Evolutionary conservation across 495 filamentous ascomycete species (phyloP), one percentile per base, ranked within the genome.

Genomic region (Hypoxylon lienhwacheense): DNA sequence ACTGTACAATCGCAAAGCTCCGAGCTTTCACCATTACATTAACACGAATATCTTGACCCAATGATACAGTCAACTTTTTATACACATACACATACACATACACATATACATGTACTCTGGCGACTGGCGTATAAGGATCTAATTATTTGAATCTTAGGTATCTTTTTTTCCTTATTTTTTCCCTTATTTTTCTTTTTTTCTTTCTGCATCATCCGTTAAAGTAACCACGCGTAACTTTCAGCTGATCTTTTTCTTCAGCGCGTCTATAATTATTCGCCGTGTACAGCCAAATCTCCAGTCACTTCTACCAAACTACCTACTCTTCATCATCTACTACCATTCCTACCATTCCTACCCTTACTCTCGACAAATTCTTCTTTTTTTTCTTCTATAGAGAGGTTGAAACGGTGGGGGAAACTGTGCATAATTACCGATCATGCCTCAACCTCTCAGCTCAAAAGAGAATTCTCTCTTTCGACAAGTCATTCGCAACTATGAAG

Each of bases 401-500:
- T 41, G 22, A 34, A 31, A 53, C 49, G 42, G 52, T 14, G 58
- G 52, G 41, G 52, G 52, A 55, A n/a, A 37, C 37, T 35, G 11
- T 36, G 32, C 32, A 41, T 28, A 10, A 45, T 47, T 24, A 45
- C 34, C 65, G 33, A 61, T 68, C 68, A 91, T 91, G 85, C 85
- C 85, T 65, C 90, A 95, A 78, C 82, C 80, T 73, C 80, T 97
- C 68, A 84, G 76, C 67, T 82, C 89, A 67, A 97, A 97, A 77
- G 93, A 99, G 77, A 81, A 81, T 55, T 84, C 91, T 68, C 84
- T 96, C 75, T 97, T 99, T 76, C 86, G 89, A 35, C 88, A 88
- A 65, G 86, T 99, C 61, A 85, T 97, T 54, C 91, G 91, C 70
- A 81, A 88, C 71, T 99, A 97, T 80, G 93, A 99, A 72, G 83